phyloP scores from a whole-genome alignment of 2,329 filamentous ascomycete genomes.

The Cladophialophora carrionii region DNA sequence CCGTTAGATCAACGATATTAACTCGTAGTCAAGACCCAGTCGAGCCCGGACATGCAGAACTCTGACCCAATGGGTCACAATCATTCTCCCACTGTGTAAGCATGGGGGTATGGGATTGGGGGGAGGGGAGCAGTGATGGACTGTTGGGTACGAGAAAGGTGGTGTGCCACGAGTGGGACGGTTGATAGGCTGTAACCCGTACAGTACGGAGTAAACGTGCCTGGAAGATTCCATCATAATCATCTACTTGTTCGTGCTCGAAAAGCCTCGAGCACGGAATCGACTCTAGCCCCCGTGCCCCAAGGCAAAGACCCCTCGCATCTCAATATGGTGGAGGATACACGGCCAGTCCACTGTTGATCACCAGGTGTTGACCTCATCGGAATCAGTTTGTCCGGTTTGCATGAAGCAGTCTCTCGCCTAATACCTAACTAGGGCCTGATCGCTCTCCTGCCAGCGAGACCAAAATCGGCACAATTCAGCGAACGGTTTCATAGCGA shows the following conservation, averaged over 20 bases:
- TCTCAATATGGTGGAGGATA: too few relatives aligned
- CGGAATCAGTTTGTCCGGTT: neutral
- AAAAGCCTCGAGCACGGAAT: neutral
- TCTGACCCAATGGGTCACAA: neutral
- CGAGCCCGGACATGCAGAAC: neutral
- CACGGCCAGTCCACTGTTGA: neutral
- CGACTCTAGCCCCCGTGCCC: neutral
- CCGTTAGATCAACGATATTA: slow-evolving; percentile 2
- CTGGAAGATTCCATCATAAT: slow-evolving; percentile 11
- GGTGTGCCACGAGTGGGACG: slow-evolving; percentile 11
- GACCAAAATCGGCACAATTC: neutral
- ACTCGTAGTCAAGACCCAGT: neutral
- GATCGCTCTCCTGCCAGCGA: neutral
- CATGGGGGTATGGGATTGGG: slow-evolving; percentile 2
- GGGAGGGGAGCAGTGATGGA: neutral
- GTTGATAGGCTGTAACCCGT: slow-evolving; percentile 15
- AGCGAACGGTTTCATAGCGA: neutral
- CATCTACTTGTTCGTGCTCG: neutral
- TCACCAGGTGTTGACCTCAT: neutral
- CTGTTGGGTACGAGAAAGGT: slow-evolving; percentile 3
- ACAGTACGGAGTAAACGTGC: neutral
- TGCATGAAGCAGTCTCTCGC: neutral
- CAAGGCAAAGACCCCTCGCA: neutral
- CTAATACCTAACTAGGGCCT: too few relatives aligned
- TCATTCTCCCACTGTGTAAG: neutral